Conservation (phyloP, 2,329 filamentous ascomycete genomes). For the Penicillium sp. region DNA sequence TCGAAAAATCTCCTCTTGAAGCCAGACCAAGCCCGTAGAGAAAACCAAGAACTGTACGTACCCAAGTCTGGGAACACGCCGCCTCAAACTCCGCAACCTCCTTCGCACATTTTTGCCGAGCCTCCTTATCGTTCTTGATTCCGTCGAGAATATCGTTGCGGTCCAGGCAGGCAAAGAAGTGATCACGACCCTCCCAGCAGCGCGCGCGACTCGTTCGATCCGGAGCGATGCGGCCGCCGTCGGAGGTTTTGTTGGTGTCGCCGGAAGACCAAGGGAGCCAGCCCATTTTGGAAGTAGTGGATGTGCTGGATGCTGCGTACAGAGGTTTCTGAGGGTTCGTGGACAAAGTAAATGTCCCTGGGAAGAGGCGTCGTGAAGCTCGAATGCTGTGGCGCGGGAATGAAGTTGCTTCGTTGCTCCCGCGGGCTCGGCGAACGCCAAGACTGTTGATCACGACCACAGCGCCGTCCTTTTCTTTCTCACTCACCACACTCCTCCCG, state of each 20-base stretch:
- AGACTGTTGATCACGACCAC: slow-evolving; percentile 25
- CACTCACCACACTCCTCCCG: slow-evolving; percentile 1
- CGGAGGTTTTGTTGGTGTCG: slow-evolving; percentile 46
- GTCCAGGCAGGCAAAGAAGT: slow-evolving; percentile 86
- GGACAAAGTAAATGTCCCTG: background rate
- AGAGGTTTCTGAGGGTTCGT: background rate
- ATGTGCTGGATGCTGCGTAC: background rate
- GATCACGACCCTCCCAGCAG: slow-evolving; percentile 89
- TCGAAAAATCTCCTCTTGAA: background rate
- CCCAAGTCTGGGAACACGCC: slow-evolving; percentile 89
- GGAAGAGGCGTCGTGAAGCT: background rate
- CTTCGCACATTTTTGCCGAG: slow-evolving; percentile 57
- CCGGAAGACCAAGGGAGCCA: slow-evolving; percentile 50
- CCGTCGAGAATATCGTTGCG: slow-evolving; percentile 76
- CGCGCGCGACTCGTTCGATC: slow-evolving; percentile 74
- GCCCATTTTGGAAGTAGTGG: slow-evolving; percentile 46
- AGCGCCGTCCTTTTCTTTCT: slow-evolving; percentile 13
- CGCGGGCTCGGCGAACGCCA: slow-evolving; percentile 21
- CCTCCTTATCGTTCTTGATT: slow-evolving; percentile 58
- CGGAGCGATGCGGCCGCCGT: slow-evolving; percentile 72
- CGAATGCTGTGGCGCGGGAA: background rate
- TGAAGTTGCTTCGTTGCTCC: slow-evolving; percentile 14
- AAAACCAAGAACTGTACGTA: slow-evolving; percentile 48
- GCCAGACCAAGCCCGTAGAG: background rate
- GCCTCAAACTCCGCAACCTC: slow-evolving; percentile 70